Evolutionary conservation across 129 eudicot genomes (phyloP), one percentile per base, ranked within the genome.

Genomic region (Saposhnikovia divaricata): DNA sequence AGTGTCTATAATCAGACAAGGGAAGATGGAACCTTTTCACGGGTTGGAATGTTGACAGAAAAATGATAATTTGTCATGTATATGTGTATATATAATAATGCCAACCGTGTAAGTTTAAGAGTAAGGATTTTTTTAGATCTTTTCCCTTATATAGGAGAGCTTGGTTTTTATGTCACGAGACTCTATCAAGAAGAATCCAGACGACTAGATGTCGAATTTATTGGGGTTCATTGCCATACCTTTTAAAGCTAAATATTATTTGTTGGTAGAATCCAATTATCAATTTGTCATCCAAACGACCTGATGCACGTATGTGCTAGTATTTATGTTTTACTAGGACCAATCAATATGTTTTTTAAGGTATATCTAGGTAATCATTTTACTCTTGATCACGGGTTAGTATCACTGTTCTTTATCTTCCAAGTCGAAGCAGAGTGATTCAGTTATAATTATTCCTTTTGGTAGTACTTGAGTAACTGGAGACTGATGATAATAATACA

Each of bases 1-100:
- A n/a, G 47, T 76, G 55, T 70, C 51, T 46, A 34, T 77, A 76
- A 79, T 71, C 69, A 74, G 85, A 82, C 83, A 84, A 71, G 81
- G 81, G 85, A 81, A 80, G 80, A 74, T 57, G 83, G 83, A 81
- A 81, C 69, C 85, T 82, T 86, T 74, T 84, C 88, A 86, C 84
- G 88, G 88, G 92, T n/a, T n/a, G n/a, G 66, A 80, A 65, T 74
- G 83, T 38, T 80, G 80, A 82, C 82, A 83, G 78, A 78, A 63
- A 82, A 77, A 75, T 85, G 34, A 43, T 65, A 74, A 78, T 55
- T 85, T 89, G 89, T 85, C 90, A 66, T 86, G 37, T 72, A 79
- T 75, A 44, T 61, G 9, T 40, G 21, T 31, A 14, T 25, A 5
- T n/a, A 8, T 76, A 50, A 76, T 51, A 38, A 51, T 51, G 44